phyloP scores from a whole-genome alignment of 192 early-diverging fungal genomes.

The Bifiguratus adelaidae region DNA sequence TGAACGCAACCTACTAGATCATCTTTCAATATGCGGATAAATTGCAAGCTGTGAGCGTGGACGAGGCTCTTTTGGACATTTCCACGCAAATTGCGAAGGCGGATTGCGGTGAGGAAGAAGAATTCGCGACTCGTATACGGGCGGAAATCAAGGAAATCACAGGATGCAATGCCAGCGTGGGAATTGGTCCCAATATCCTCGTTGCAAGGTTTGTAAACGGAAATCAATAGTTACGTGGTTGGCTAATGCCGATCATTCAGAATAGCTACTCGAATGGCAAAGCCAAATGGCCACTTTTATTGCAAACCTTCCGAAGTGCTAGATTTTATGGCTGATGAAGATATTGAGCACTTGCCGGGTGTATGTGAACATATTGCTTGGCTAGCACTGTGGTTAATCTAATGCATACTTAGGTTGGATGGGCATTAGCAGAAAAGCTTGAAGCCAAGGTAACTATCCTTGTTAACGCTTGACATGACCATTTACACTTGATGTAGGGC shows the following conservation, averaged over 20 bases:
- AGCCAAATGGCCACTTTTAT: conserved; percentile 48
- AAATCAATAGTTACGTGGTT: background rate
- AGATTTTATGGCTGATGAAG: conserved; percentile 5
- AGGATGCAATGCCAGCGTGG: conserved; percentile 62
- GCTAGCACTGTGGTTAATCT: background rate
- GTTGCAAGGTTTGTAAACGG: conserved; percentile 40
- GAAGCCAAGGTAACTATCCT: conserved; percentile 20
- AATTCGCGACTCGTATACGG: conserved; percentile 46
- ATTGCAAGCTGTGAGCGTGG: conserved; percentile 73
- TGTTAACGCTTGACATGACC: conserved; percentile 9
- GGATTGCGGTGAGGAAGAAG: conserved; percentile 18
- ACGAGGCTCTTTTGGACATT: conserved; percentile 77
- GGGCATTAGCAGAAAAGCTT: conserved; percentile 30
- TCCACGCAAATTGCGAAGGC: conserved; percentile 18
- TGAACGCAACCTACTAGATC: conserved; percentile 24
- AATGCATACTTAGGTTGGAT: conserved; percentile 39
- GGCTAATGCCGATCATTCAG: background rate
- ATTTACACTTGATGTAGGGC: background rate
- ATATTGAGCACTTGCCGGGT: conserved; percentile 34
- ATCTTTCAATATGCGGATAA: conserved; percentile 51
- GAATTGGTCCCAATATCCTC: conserved; percentile 62
- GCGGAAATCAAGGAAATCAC: conserved; percentile 30
- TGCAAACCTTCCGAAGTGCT: conserved; percentile 10
- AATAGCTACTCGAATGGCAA: conserved; percentile 60
- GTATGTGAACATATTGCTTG: conserved; percentile 8